Evolutionary conservation across 2,329 filamentous ascomycete genomes (phyloP).

Genomic region (Fusarium bactridioides): DNA sequence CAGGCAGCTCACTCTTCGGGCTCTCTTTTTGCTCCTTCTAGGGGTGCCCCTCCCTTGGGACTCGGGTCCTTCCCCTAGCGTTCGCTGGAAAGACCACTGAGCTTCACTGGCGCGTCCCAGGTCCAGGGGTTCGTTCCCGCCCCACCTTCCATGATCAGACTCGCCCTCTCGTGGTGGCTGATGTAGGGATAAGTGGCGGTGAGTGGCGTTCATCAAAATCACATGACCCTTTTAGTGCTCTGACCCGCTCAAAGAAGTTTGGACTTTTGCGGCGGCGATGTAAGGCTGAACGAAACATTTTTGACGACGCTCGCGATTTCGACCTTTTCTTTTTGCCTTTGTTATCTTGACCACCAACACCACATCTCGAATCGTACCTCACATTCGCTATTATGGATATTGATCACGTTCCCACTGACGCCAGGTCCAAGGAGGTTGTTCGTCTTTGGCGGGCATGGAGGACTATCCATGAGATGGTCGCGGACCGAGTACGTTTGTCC

Average conservation of each 20-base stretch:
- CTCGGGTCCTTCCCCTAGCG: constrained; percentile 35
- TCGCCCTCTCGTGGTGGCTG: constrained; percentile 4
- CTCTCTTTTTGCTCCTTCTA: constrained; percentile 13
- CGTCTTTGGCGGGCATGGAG: constrained; percentile 93
- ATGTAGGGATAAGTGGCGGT: neutral
- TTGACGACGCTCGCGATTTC: constrained; percentile 25
- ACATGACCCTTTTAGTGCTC: constrained; percentile 33
- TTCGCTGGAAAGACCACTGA: constrained; percentile 15
- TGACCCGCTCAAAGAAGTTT: constrained; percentile 33
- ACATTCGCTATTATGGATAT: constrained; percentile 46
- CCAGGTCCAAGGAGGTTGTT: constrained; percentile 62
- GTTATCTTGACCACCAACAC: neutral
- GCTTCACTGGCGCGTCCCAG: neutral
- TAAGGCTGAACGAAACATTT: constrained; percentile 44
- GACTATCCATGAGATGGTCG: constrained; percentile 94
- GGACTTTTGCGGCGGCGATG: constrained; percentile 37
- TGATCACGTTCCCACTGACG: constrained; percentile 55
- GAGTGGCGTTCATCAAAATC: constrained; percentile 10
- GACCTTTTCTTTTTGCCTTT: constrained; percentile 11
- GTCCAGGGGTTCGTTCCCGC: constrained; percentile 18
- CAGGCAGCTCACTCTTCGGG: constrained; percentile 1
- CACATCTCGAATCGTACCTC: constrained; percentile 1
- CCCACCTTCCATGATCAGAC: constrained; percentile 13
- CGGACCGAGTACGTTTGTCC: constrained; percentile 73
- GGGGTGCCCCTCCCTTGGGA: constrained; percentile 25